Evolutionary conservation across 2,329 filamentous ascomycete species (phyloP).

Genomic region (Rutstroemia sp.): DNA sequence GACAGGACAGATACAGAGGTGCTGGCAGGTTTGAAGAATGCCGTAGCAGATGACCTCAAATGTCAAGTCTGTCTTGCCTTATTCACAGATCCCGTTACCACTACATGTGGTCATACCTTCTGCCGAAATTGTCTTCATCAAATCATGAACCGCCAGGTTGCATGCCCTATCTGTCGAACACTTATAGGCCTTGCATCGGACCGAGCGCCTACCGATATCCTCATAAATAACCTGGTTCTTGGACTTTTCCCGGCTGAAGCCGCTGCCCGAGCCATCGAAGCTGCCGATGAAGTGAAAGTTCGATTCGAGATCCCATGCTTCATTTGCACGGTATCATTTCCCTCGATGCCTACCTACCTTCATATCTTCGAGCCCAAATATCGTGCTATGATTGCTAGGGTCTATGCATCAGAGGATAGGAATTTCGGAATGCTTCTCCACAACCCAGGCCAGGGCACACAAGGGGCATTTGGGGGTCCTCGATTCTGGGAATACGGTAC

Average conservation of each 20-base stretch:
- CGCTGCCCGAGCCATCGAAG: constrained; percentile 42
- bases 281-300: constrained; percentile 47
- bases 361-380: constrained; percentile 93
- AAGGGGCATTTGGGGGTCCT: constrained; percentile 43
- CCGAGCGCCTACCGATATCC: constrained; percentile 49
- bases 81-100: constrained; percentile 76
- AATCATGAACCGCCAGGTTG: constrained; percentile 66
- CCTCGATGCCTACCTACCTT: constrained; percentile 75
- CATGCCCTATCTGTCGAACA: constrained; percentile 76
- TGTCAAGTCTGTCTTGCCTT: constrained; percentile 84
- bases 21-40: constrained; percentile 52
- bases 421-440: constrained; percentile 83
- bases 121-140: constrained; percentile 73
- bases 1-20: constrained; percentile 38
- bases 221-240: constrained; percentile 55
- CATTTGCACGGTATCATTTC: constrained; percentile 75
- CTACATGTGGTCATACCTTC: constrained; percentile 81
- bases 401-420: constrained; percentile 58
- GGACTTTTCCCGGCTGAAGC: constrained; percentile 64
- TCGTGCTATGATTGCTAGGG: constrained; percentile 78
- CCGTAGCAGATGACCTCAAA: constrained; percentile 64
- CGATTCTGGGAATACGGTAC: constrained; percentile 72
- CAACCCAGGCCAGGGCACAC: constrained; percentile 44
- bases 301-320: constrained; percentile 65
- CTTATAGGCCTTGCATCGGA: constrained; percentile 41